These are phyloP conservation scores for Aleurites moluccanus DNA, from an alignment of 441 rosid genomes.

Conservation along the genomic window DNA sequence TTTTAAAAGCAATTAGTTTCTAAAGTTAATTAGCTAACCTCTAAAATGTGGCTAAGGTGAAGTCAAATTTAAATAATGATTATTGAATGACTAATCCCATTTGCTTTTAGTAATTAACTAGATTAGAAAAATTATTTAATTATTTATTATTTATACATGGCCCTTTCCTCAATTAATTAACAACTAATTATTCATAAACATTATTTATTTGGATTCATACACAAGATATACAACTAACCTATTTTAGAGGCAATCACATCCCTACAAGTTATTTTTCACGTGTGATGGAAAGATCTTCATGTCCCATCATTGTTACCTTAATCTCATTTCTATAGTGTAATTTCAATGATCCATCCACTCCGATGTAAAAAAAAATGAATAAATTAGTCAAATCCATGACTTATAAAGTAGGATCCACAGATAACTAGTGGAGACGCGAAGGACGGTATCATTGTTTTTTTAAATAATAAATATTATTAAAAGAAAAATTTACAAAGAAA, in stretches of 20 bases:
- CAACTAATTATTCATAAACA: background rate
- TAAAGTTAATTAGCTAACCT: background rate
- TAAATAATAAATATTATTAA: background rate
- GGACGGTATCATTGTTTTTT: background rate
- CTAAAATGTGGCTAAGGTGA: background rate
- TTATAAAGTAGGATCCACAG: background rate
- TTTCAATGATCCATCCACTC: background rate
- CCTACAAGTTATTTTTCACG: conserved; percentile 39
- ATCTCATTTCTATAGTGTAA: background rate
- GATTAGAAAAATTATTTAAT: background rate
- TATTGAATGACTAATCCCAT: background rate
- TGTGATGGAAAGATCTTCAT: conserved; percentile 30
- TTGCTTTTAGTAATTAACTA: background rate
- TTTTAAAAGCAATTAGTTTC: background rate
- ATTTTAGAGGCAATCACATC: conserved; percentile 4
- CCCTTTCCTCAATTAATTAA: too few relatives aligned
- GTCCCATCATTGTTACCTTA: conserved; percentile 12
- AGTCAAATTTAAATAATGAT: background rate
- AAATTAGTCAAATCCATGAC: background rate
- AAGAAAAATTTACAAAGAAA: background rate
- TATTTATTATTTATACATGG: background rate
- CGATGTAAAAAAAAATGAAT: too few relatives aligned
- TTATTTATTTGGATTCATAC: background rate
- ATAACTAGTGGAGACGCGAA: background rate
- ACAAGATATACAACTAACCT: too few relatives aligned